Evolutionary conservation across 108 stramenopile genomes (phyloP).

Genomic region (Heterococcus sp.): DNA sequence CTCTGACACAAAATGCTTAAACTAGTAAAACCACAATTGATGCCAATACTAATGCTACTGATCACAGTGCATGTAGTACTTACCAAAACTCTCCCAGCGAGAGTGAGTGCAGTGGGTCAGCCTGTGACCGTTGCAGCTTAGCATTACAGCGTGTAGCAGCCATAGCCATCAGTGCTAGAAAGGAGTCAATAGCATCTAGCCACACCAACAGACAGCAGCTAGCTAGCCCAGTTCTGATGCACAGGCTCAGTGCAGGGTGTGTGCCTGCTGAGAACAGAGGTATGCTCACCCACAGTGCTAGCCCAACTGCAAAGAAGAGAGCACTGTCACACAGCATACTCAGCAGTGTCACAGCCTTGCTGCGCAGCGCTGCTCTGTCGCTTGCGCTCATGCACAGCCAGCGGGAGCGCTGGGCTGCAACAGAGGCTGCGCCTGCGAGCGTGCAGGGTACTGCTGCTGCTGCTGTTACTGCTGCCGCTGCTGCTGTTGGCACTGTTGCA

Average conservation of each 20-base stretch:
- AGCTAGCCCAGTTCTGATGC: not conserved
- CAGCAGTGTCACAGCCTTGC: not conserved
- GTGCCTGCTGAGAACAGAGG: not conserved
- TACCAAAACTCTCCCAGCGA: not conserved
- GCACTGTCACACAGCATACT: not conserved
- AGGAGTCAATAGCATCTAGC: not conserved
- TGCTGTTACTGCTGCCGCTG: not conserved
- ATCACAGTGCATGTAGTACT: too few relatives aligned
- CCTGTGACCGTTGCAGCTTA: not conserved
- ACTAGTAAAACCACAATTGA: too few relatives aligned
- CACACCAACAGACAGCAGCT: not conserved
- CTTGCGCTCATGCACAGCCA: not conserved
- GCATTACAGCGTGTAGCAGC: not conserved
- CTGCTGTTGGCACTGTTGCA: not conserved
- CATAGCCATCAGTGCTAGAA: not conserved
- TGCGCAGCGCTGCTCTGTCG: not conserved
- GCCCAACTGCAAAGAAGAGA: not conserved
- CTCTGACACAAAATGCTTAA: too few relatives aligned
- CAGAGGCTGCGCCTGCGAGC: not conserved
- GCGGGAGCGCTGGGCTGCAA: not conserved
- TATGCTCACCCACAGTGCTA: not conserved
- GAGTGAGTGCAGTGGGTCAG: not conserved
- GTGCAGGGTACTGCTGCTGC: not conserved
- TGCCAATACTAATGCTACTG: too few relatives aligned
- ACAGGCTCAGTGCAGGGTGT: not conserved